phyloP scores from a whole-genome alignment of 805 yeast species.

The Yarrowia yakushimensis region DNA sequence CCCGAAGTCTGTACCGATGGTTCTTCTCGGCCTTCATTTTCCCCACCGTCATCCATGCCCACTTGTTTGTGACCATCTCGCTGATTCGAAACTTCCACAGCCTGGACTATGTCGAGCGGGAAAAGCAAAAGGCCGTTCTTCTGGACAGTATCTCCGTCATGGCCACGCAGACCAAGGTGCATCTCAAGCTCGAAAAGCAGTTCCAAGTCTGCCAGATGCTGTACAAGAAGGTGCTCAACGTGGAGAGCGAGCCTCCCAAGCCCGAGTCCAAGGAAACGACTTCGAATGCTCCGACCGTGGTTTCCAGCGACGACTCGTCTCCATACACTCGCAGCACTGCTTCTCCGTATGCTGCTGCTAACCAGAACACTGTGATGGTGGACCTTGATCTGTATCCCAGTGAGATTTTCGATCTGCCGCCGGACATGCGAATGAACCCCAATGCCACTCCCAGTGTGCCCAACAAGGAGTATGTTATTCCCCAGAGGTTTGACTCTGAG shows the following conservation, averaged over 20 bases:
- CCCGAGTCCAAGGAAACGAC: neutral
- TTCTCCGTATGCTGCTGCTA: conserved; percentile 16
- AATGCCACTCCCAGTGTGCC: neutral
- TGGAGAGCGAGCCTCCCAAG: conserved; percentile 16
- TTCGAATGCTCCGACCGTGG: neutral
- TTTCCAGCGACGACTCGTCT: neutral
- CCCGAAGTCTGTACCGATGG: conserved; percentile 24
- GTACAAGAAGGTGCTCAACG: conserved; percentile 14
- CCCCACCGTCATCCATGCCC: conserved; percentile 25
- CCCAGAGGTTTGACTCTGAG: conserved; percentile 15
- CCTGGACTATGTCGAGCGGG: neutral
- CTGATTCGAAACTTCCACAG: conserved; percentile 18
- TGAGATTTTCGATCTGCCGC: conserved; percentile 12
- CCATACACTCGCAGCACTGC: neutral
- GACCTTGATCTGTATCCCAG: conserved; percentile 9
- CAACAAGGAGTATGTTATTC: conserved; percentile 13
- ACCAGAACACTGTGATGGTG: conserved; percentile 15
- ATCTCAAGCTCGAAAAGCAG: conserved; percentile 9
- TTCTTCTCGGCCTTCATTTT: conserved; percentile 11
- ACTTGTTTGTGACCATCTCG: conserved; percentile 22
- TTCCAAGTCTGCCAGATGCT: conserved; percentile 19
- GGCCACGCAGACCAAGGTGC: conserved; percentile 19
- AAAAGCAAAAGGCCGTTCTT: neutral
- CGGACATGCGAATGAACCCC: conserved; percentile 2
- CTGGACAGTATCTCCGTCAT: neutral